These are phyloP conservation scores for Apophysomyces elegans DNA, from an alignment of 371 early-diverging fungal species.

Conservation along the genomic window DNA sequence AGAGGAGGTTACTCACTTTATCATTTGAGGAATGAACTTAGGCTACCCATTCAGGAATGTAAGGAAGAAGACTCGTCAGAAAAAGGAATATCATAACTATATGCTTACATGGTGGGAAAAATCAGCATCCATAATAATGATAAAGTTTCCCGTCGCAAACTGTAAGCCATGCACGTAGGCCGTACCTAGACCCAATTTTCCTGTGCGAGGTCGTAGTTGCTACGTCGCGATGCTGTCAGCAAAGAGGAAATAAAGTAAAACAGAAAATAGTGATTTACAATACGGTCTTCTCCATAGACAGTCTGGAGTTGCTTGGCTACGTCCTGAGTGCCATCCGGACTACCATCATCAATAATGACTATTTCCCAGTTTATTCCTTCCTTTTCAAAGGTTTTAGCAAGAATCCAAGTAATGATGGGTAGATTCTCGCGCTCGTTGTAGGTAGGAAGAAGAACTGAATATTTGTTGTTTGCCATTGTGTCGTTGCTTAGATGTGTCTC, in stretches of 20 bases:
- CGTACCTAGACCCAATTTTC: conserved; percentile 95
- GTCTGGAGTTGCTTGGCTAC: conserved; percentile 87
- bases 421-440: conserved; percentile 99
- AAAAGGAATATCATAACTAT: not conserved
- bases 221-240: conserved; percentile 23
- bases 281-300: conserved; percentile 86
- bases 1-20: conserved; percentile 49
- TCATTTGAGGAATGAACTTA: conserved; percentile 96
- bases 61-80: conserved; percentile 6
- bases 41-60: conserved; percentile 64
- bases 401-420: conserved; percentile 91
- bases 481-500: conserved; percentile 17
- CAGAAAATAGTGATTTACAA: conserved; percentile 57
- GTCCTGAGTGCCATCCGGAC: conserved; percentile 98
- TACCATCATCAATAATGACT: conserved; percentile 98
- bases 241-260: not conserved
- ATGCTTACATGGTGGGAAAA: conserved; percentile 95
- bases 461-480: conserved; percentile 58
- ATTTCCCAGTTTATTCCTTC: conserved; percentile 91
- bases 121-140: conserved; percentile 99
- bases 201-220: conserved; percentile 89
- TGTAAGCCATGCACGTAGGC: conserved; percentile 98
- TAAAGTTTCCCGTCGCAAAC: conserved; percentile 92
- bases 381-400: conserved; percentile 87
- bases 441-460: conserved; percentile 96